Evolutionary conservation across 306 rosid species (phyloP), one percentile per base, ranked within the genome.

Genomic region (Begonia fuchsioides): DNA sequence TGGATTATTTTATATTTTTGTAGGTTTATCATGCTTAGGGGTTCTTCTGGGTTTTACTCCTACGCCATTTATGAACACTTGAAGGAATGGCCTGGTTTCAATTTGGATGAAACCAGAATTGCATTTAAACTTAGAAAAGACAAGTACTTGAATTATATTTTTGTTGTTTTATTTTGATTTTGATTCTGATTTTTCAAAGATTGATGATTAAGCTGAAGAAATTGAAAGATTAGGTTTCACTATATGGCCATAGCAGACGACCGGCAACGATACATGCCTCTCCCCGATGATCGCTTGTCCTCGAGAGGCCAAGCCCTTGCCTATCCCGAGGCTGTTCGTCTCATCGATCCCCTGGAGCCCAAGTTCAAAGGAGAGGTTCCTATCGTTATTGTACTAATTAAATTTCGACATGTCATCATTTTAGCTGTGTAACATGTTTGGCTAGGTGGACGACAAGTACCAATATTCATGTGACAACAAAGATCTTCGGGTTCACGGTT

Each of bases 61-160:
- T 88, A 88, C 51, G 93, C 86, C 39, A 76, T 88, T 43, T 88
- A 78, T 55, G 93, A 88, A 58, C 95, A 88, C 66, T 67, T 72
- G 35, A 50, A 41, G 53, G 84, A 81, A 5, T 88, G 97, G 95
- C 97, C 97, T 54, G 82, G 83, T 55, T 88, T 88, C 76, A 78
- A 66, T 57, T 80, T 88, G 53, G 93, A 55, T 16, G 93, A 88
- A 60, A 84, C 95, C 53, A 88, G 97, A 69, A 69, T 84, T 40
- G 68, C 71, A 15, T 84, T 88, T 73, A 88, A 84, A 73, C 95
- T 88, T 59, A 72, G 90, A 65, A 88, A 84, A 70, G 90, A 84
- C 59, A 84, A 76, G 97, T 85, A 77, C 0, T 8, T 39, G 10
- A 43, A 16, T 40, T 51, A 40, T 6, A 20, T 17, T 12, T 55